Evolutionary conservation across 768 basidiomycete genomes (phyloP), one percentile per base, ranked within the genome.

Genomic region (Mycena latifolia): DNA sequence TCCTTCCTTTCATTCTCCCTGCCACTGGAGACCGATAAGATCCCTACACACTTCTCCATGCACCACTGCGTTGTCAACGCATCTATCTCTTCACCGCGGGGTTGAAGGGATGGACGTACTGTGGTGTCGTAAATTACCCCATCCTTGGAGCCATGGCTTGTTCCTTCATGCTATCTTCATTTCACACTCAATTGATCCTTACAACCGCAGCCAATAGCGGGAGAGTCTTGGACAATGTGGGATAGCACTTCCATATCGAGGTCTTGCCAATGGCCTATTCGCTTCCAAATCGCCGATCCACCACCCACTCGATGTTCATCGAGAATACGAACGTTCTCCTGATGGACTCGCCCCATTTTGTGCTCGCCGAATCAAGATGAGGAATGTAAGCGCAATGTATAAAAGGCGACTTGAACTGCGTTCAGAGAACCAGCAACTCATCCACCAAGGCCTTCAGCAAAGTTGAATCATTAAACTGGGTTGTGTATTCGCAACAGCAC

Each of bases 331-430:
- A 53, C 31, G 51, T 35, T 53, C 51, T 54, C 20, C 53, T 39
- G 33, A 35, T n/a, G 53, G 39, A 39, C 15, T 54, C 39, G 17
- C 50, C 4, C 29, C 50, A 51, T 51, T 51, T 51, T 51, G 50
- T 54, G n/a, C 52, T 53, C 52, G 52, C 52, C 52, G 31, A 35
- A 53, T 37, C 52, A 37, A 53, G 52, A 53, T 14, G 35, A 53
- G 33, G 52, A 53, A 53, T 33, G 52, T 53, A 53, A 53, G 52
- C 52, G 33, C 52, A 53, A 53, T 53, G 52, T 53, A 53, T 53
- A 53, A 53, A 56, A 56, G 55, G 28, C 43, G 25, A 46, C 43
- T 31, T 33, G 18, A 55, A 35, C 24, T 37, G 37, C 31, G 22
- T 20, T 37, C 31, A 29, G 31, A 31, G 14, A 55, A 55, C 37